A percentile compares a stretch with the other conserved stretches of the same genome.
Evolutionary conservation across 2,329 filamentous ascomycete genomes (phyloP).

Genomic region (Stagonosporopsis chrysanthemi): DNA sequence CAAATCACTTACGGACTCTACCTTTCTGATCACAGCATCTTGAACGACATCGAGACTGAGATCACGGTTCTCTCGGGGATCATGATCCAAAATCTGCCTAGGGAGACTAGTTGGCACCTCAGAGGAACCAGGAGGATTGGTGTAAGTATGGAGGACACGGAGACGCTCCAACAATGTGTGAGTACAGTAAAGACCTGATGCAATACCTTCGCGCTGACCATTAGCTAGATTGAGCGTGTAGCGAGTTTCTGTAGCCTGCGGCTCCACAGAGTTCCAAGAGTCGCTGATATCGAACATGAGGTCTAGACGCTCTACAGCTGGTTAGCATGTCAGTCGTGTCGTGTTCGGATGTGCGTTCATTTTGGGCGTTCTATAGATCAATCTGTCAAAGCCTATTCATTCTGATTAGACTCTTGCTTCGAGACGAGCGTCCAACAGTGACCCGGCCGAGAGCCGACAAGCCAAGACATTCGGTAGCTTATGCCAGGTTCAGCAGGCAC

Average conservation of each 20-base stretch:
- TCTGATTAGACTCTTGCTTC: background rate
- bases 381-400: background rate
- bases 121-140: constrained; percentile 59
- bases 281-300: constrained; percentile 45
- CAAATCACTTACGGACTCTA: constrained; percentile 67
- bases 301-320: constrained; percentile 23
- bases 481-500: background rate
- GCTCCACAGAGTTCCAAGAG: constrained; percentile 39
- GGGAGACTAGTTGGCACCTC: constrained; percentile 65
- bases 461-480: background rate
- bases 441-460: background rate
- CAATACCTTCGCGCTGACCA: background rate
- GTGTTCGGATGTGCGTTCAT: background rate
- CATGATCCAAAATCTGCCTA: constrained; percentile 64
- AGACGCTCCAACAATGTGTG: constrained; percentile 53
- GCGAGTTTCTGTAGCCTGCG: constrained; percentile 38
- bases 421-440: constrained; percentile 5
- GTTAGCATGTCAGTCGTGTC: background rate
- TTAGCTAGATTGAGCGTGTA: constrained; percentile 39
- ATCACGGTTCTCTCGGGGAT: constrained; percentile 63
- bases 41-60: constrained; percentile 64
- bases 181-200: constrained; percentile 5
- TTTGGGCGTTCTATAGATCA: background rate
- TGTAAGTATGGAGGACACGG: constrained; percentile 55
- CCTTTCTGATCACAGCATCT: constrained; percentile 63